These are phyloP conservation scores for Pseudophaeomoniella oleicola DNA, from an alignment of 2,329 filamentous ascomycete species.

Conservation along the genomic window DNA sequence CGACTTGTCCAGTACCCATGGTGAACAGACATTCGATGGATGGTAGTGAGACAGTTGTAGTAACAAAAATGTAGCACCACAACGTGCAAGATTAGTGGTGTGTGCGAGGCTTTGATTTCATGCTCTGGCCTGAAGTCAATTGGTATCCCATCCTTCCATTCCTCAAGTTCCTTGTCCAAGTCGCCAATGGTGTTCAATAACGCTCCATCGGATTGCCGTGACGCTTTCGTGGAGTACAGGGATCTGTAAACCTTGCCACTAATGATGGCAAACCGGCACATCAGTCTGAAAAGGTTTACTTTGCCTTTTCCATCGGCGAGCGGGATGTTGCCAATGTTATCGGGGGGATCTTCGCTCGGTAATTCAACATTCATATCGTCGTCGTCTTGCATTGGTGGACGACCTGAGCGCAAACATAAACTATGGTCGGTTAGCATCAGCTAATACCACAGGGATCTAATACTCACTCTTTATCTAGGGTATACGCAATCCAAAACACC, in stretches of 20 bases:
- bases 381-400: conserved; percentile 58
- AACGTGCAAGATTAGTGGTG: conserved; percentile 83
- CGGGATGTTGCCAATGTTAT: conserved; percentile 90
- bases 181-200: conserved; percentile 91
- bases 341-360: conserved; percentile 74
- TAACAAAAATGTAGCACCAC: conserved; percentile 93
- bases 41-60: conserved; percentile 94
- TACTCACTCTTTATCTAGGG: conserved; percentile 54
- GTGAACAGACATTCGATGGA: conserved; percentile 96
- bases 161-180: conserved; percentile 75
- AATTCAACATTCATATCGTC: conserved; percentile 93
- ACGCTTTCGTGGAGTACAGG: conserved; percentile 82
- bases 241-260: conserved; percentile 89
- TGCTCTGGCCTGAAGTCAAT: conserved; percentile 94
- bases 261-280: conserved; percentile 84
- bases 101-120: conserved; percentile 86
- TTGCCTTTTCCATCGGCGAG: conserved; percentile 78
- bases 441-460: background rate
- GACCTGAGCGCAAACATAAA: conserved; percentile 56
- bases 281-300: conserved; percentile 84
- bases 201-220: conserved; percentile 83
- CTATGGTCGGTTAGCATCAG: conserved; percentile 10
- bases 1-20: conserved; percentile 97
- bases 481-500: conserved; percentile 65
- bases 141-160: conserved; percentile 93